A percentile compares a stretch with the other conserved stretches of the same genome.
These are phyloP conservation scores for Sarocladium brachiariae DNA, from an alignment of 2,329 filamentous ascomycete genomes.

Conservation along the genomic window DNA sequence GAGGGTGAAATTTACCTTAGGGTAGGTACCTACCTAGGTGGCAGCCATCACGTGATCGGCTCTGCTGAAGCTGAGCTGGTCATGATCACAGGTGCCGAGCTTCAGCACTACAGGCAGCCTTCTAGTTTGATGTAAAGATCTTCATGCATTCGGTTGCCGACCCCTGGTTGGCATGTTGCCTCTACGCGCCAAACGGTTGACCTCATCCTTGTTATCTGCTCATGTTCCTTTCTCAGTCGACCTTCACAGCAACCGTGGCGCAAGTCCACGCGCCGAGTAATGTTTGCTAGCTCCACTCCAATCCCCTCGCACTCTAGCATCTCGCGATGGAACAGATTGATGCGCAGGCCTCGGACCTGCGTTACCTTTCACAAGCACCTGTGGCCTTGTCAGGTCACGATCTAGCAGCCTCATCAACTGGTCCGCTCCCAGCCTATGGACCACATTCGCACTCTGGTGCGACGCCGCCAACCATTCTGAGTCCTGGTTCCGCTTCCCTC, in stretches of 20 bases:
- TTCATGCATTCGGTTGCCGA: neutral
- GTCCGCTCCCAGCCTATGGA: constrained; percentile 25
- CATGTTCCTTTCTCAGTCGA: neutral
- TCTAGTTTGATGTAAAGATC: neutral
- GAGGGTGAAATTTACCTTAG: neutral
- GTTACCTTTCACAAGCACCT: constrained; percentile 38
- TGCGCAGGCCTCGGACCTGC: constrained; percentile 47
- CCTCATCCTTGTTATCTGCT: neutral
- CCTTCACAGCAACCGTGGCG: neutral
- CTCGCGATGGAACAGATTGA: constrained; percentile 45
- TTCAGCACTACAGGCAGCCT: neutral
- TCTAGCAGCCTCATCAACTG: constrained; percentile 17
- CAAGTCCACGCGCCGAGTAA: neutral
- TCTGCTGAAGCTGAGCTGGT: neutral
- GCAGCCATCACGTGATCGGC: constrained; percentile 1
- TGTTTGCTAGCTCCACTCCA: neutral
- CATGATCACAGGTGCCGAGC: neutral
- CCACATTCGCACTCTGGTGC: constrained; percentile 19
- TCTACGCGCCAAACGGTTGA: too few relatives aligned
- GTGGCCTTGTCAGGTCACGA: constrained; percentile 20
- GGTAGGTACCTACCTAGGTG: too few relatives aligned
- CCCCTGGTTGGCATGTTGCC: too few relatives aligned
- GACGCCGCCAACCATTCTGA: constrained; percentile 20
- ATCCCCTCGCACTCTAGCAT: neutral
- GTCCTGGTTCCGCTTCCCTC: constrained; percentile 33